Evolutionary conservation across 164 flowering plant species (phyloP), one percentile per base, ranked within the genome.

Genomic region (Cinnamomum chago): DNA sequence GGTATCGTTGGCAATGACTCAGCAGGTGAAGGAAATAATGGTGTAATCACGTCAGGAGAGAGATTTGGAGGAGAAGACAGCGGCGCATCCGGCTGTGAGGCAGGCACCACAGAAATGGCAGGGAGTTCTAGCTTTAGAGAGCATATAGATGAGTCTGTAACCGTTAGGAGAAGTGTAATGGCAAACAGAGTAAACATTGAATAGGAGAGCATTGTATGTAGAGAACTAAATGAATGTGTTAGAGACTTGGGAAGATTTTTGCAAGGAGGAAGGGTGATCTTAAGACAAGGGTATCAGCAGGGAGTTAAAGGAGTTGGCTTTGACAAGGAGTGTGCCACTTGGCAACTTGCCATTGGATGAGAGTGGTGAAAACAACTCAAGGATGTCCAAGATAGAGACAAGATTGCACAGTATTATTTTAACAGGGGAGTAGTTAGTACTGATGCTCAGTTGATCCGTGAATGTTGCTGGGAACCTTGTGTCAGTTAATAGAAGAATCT

Each of bases 1-100:
- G 93, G 89, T 58, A 88, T 88, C 22, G 80, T 83, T 20, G 93
- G 93, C 28, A 83, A 18, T 3, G 90, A 77, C 1, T 85, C 80
- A 2, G 81, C 33, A 11, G 83, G 68, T 2, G 84, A 74, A 5
- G 81, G 70, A 55, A 55, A 55, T 55, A 14, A 15, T 2, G 60
- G 60, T 1, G 12, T 17, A 55, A 55, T 55, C 6, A 17, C n/a
- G 20, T 17, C n/a, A 1, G 60, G 60, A 15, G 60, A 15, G 17
- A 55, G 60, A 55, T 55, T 55, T 55, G 60, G 60, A 55, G 60
- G 60, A 55, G 60, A 18, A 13, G 60, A 55, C 1, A 14, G 17
- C n/a, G 60, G n/a, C 60, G 60, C 20, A 55, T 55, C 60, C 0
- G 60, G 60, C 60, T 55, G 60, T 5, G n/a, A 55, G 20, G 60